A percentile compares a stretch with the other conserved stretches of the same genome.
Evolutionary conservation across 768 basidiomycete species (phyloP).

Genomic region (Fistulinella prunicolor): DNA sequence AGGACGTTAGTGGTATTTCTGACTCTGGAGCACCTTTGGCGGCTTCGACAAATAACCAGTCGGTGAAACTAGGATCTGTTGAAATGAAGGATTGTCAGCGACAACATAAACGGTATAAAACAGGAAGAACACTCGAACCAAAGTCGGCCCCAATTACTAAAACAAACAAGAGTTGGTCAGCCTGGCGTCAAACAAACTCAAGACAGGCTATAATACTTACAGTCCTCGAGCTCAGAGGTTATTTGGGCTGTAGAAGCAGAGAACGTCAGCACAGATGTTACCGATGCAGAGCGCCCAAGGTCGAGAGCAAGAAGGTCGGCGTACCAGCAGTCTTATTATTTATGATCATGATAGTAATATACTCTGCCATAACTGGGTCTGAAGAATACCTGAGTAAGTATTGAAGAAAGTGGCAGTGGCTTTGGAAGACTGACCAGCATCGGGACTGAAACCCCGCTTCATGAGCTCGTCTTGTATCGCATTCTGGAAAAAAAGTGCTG

Average conservation of each 20-base stretch:
- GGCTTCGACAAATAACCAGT: constrained; percentile 84
- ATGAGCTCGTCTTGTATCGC: constrained; percentile 81
- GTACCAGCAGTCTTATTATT: constrained; percentile 81
- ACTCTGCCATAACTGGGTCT: constrained; percentile 93
- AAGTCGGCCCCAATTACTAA: constrained; percentile 78
- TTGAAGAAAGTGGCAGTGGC: constrained; percentile 3
- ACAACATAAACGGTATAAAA: background rate
- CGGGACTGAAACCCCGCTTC: constrained; percentile 67
- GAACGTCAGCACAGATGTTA: constrained; percentile 4
- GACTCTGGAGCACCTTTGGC: constrained; percentile 62
- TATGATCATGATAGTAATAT: constrained; percentile 93
- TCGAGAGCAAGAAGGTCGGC: constrained; percentile 22
- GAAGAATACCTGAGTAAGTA: constrained; percentile 8
- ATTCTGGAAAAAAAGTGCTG: constrained; percentile 43
- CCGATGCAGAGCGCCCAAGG: background rate
- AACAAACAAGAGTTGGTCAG: constrained; percentile 11
- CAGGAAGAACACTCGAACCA: constrained; percentile 43
- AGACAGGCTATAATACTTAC: constrained; percentile 36
- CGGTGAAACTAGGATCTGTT: constrained; percentile 77
- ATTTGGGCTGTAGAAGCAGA: constrained; percentile 61
- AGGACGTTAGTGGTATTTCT: constrained; percentile 37
- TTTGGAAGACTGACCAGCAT: constrained; percentile 54
- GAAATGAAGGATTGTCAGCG: constrained; percentile 6
- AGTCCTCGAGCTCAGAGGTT: constrained; percentile 81
- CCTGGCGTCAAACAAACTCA: background rate